phyloP scores from a whole-genome alignment of 371 early-diverging fungal genomes.

The Actinomucor elegans region DNA sequence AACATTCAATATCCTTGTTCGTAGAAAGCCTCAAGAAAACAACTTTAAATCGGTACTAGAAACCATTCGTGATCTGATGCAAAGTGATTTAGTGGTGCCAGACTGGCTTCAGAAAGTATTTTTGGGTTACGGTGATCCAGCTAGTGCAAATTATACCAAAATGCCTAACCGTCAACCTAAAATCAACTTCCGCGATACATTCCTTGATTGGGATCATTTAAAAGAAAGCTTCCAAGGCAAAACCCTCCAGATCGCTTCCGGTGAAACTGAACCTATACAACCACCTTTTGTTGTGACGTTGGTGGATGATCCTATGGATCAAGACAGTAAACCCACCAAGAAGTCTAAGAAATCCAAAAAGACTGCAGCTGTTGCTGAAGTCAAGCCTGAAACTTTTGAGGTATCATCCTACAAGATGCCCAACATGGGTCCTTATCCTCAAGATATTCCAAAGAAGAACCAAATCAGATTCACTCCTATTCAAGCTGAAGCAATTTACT shows the following conservation, averaged over 20 bases:
- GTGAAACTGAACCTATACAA: constrained; percentile 20
- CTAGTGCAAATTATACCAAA: constrained; percentile 66
- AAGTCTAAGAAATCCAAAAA: constrained; percentile 48
- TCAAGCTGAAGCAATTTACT: constrained; percentile 85
- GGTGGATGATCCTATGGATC: constrained; percentile 27
- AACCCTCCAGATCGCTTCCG: constrained; percentile 15
- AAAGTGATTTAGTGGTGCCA: constrained; percentile 77
- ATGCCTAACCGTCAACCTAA: constrained; percentile 50
- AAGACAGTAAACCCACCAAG: constrained; percentile 35
- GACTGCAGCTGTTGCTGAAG: constrained; percentile 21
- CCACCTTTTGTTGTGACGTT: constrained; percentile 72
- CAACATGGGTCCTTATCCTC: constrained; percentile 77
- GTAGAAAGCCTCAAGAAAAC: constrained; percentile 86
- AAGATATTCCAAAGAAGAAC: constrained; percentile 66
- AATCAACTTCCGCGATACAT: constrained; percentile 86
- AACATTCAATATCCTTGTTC: constrained; percentile 85
- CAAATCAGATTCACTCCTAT: constrained; percentile 81
- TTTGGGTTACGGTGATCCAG: constrained; percentile 93
- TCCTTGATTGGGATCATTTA: constrained; percentile 80
- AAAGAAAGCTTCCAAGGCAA: constrained; percentile 61
- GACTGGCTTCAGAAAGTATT: constrained; percentile 88
- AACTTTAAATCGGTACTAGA: constrained; percentile 92
- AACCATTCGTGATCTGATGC: constrained; percentile 85
- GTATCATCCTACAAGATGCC: constrained; percentile 61
- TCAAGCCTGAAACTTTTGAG: constrained; percentile 41